Percentiles rank a stretch among this genome's conserved stretches.
Evolutionary conservation across 164 flowering plant genomes (phyloP).

Genomic region (Magnolia sinica): DNA sequence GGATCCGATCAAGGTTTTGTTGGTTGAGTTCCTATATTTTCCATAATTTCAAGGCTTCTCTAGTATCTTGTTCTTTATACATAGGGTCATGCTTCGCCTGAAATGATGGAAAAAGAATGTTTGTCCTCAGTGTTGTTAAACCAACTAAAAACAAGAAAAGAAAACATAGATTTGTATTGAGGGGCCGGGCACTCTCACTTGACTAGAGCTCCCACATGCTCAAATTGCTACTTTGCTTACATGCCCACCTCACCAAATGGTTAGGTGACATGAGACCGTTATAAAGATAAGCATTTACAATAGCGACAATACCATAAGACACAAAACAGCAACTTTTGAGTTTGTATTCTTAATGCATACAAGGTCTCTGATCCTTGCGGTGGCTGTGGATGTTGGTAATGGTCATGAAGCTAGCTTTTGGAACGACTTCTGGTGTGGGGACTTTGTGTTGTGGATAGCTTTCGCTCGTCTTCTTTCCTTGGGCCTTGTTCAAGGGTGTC

Average conservation of each 20-base stretch:
- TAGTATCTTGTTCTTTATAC: no score
- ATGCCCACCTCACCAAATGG: not conserved
- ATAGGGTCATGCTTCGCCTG: not conserved
- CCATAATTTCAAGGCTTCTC: not conserved
- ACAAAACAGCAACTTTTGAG: no score
- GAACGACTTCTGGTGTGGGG: no score
- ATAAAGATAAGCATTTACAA: no score
- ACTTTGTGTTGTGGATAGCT: no score
- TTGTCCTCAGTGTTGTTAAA: not conserved
- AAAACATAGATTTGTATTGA: not conserved
- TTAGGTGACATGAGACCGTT: not conserved
- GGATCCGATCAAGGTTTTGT: not conserved
- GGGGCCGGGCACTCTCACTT: not conserved
- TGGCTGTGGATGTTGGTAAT: no score
- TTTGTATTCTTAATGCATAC: no score
- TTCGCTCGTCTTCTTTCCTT: no score
- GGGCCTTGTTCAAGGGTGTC: no score
- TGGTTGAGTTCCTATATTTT: not conserved
- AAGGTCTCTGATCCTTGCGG: no score
- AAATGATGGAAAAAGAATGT: not conserved
- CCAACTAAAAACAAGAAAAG: not conserved
- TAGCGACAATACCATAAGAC: no score
- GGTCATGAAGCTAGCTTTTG: no score
- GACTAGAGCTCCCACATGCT: not conserved
- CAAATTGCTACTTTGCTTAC: not conserved